Percentiles rank a stretch among this genome's conserved stretches.
Conservation (phyloP, 805 yeast genomes). For the Kuraishia ogatae region DNA sequence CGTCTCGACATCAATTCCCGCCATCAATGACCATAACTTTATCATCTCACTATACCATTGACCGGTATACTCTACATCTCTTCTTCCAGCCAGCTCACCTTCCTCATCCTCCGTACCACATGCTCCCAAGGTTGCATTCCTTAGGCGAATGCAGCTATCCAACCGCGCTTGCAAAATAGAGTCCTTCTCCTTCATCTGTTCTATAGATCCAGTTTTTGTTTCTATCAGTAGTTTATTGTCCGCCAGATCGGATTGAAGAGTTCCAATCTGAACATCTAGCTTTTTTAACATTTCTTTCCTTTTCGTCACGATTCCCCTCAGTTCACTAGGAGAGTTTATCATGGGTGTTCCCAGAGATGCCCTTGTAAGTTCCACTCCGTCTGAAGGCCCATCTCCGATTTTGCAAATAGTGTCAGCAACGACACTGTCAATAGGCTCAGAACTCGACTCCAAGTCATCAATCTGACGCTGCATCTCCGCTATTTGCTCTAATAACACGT, state of each 20-base stretch:
- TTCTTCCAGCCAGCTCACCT: conserved; percentile 8
- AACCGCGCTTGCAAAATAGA: not conserved
- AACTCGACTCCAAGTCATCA: not conserved
- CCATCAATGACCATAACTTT: conserved; percentile 4
- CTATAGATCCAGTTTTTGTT: not conserved
- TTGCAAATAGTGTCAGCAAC: not conserved
- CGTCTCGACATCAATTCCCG: not conserved
- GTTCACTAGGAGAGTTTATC: not conserved
- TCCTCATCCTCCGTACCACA: conserved; percentile 1
- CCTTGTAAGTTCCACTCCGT: too few species aligned
- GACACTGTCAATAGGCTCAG: not conserved
- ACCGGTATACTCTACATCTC: conserved; percentile 14
- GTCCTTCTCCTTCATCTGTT: not conserved
- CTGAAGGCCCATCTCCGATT: not conserved
- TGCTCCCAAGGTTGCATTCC: not conserved
- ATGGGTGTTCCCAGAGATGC: not conserved
- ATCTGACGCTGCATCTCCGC: not conserved
- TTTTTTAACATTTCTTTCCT: not conserved
- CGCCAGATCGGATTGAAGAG: not conserved
- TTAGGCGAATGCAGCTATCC: not conserved
- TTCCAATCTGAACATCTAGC: not conserved
- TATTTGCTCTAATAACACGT: not conserved
- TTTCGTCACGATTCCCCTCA: not conserved
- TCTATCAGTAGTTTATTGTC: not conserved
- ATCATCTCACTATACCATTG: conserved; percentile 16